phyloP scores from a whole-genome alignment of 805 yeast genomes.

The Brettanomyces anomalus region DNA sequence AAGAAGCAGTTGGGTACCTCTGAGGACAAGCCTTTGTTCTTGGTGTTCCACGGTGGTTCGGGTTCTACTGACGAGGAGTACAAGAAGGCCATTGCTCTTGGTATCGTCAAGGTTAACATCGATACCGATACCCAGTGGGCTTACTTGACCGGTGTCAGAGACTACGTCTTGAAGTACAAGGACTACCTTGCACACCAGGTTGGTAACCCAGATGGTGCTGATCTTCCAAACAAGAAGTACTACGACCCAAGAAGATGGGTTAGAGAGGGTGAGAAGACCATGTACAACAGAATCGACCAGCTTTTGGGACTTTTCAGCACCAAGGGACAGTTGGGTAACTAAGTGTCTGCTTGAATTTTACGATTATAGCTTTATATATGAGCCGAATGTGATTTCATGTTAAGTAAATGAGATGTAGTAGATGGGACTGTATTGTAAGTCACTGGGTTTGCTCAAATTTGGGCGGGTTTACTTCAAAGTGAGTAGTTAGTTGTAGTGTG shows the following conservation, averaged over 20 bases:
- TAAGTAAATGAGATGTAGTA: no score
- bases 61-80: constrained; percentile 92
- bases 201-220: constrained; percentile 99
- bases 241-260: constrained; percentile 99
- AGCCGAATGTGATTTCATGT: no score
- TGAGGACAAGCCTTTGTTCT: constrained; percentile 67
- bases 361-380: no score
- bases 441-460: no score
- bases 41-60: constrained; percentile 99
- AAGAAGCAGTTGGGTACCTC: constrained; percentile 49
- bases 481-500: no score
- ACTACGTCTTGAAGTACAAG: constrained; percentile 91
- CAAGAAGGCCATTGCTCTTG: constrained; percentile 81
- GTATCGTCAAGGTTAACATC: constrained; percentile 98
- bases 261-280: constrained; percentile 99
- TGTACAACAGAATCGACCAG: constrained; percentile 75
- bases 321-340: constrained; percentile 37
- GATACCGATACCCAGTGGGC: constrained; percentile 99
- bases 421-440: no score
- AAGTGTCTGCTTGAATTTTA: constrained; percentile 8
- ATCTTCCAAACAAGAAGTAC: constrained; percentile 99
- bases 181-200: constrained; percentile 84
- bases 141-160: constrained; percentile 94
- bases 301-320: constrained; percentile 86
- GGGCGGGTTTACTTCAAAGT: no score